phyloP scores from a whole-genome alignment of 495 filamentous ascomycete species.

The Tuber microsphaerosporum region DNA sequence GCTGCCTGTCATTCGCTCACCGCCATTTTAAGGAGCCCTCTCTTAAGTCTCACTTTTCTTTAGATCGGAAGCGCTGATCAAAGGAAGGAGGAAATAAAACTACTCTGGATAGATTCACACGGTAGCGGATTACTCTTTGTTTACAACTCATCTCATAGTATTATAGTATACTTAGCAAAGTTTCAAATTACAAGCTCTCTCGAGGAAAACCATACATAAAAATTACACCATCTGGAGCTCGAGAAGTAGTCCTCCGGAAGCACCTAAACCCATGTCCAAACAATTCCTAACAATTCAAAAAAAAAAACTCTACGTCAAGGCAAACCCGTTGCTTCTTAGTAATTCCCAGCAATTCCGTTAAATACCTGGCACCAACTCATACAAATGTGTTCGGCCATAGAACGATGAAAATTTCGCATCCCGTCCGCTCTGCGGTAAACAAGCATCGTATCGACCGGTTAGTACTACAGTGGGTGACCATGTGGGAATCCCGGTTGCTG shows the following conservation, averaged over 20 bases:
- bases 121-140: background rate
- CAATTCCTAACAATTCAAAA: background rate
- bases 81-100: background rate
- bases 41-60: background rate
- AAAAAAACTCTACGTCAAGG: background rate
- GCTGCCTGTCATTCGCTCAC: too few relatives aligned
- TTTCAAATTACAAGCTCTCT: background rate
- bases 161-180: background rate
- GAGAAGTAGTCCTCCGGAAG: background rate
- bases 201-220: background rate
- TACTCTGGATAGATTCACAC: background rate
- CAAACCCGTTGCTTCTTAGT: background rate
- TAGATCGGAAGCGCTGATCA: background rate
- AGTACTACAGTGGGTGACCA: too few relatives aligned
- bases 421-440: too few relatives aligned
- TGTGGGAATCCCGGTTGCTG: too few relatives aligned
- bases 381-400: background rate
- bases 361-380: background rate
- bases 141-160: background rate
- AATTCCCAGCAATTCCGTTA: background rate
- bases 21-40: too few relatives aligned
- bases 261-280: background rate
- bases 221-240: background rate
- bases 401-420: background rate
- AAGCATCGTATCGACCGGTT: too few relatives aligned